Conservation (phyloP, 768 basidiomycete species). For the Psilocybe sp. region DNA sequence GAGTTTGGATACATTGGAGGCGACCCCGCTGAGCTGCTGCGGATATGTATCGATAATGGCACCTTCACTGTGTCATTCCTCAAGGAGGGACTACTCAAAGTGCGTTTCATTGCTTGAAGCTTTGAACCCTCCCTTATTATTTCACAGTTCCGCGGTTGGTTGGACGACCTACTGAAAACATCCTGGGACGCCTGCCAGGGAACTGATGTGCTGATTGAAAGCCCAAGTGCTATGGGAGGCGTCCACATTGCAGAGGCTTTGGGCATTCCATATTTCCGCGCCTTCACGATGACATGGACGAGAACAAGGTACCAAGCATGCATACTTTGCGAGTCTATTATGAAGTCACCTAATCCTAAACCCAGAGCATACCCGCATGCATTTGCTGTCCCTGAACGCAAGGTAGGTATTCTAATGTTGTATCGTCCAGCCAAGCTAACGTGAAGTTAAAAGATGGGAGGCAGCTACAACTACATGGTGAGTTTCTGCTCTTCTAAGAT, state of each 20-base stretch:
- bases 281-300: conserved; percentile 98
- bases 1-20: conserved; percentile 94
- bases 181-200: conserved; percentile 97
- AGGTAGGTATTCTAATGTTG: conserved; percentile 41
- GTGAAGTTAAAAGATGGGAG: conserved; percentile 70
- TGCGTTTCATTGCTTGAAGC: conserved; percentile 24
- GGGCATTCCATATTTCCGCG: conserved; percentile 89
- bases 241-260: conserved; percentile 96
- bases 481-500: not conserved
- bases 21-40: conserved; percentile 96
- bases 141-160: conserved; percentile 90
- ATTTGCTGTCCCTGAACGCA: conserved; percentile 94
- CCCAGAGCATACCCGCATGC: conserved; percentile 92
- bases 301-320: conserved; percentile 62
- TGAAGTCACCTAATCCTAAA: not conserved
- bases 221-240: conserved; percentile 96
- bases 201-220: conserved; percentile 91
- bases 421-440: not conserved
- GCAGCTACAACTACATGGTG: conserved; percentile 98
- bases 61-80: conserved; percentile 95
- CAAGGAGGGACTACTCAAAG: conserved; percentile 87
- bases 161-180: conserved; percentile 92
- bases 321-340: not conserved
- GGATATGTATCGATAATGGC: conserved; percentile 97
- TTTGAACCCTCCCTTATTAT: conserved; percentile 4